A percentile compares a stretch with the other conserved stretches of the same genome.
phyloP scores from a whole-genome alignment of 2,329 filamentous ascomycete genomes.

The Hymenoscyphus scutula region DNA sequence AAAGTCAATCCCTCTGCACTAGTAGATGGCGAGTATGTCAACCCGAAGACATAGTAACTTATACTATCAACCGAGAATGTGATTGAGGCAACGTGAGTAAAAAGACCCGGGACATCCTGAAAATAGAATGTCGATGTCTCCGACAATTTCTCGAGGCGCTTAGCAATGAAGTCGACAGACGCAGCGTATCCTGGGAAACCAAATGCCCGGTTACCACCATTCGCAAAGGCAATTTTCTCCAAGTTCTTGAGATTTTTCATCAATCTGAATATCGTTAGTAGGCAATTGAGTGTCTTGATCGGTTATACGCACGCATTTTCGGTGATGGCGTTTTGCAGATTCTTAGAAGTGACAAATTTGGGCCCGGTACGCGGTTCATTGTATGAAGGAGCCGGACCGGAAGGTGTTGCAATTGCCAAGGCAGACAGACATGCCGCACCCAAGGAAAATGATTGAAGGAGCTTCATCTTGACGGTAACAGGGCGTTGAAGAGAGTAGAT shows the following conservation, averaged over 20 bases:
- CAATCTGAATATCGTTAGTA: slow-evolving; percentile 11
- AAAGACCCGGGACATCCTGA: slow-evolving; percentile 18
- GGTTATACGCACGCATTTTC: slow-evolving; percentile 12
- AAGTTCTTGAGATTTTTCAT: slow-evolving; percentile 20
- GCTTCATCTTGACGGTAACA: slow-evolving; percentile 10
- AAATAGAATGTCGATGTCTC: slow-evolving; percentile 12
- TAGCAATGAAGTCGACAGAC: slow-evolving; percentile 17
- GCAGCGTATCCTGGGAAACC: slow-evolving; percentile 17
- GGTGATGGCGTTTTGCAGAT: slow-evolving; percentile 16
- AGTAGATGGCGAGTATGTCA: slow-evolving; percentile 25
- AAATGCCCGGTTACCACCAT: slow-evolving; percentile 19
- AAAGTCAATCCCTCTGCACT: slow-evolving; percentile 32
- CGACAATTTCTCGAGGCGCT: slow-evolving; percentile 13
- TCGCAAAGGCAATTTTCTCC: slow-evolving; percentile 16
- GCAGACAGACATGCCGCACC: slow-evolving; percentile 8
- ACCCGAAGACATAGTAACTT: slow-evolving; percentile 15
- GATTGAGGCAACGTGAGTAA: slow-evolving; percentile 16
- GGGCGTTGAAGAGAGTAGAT: neutral
- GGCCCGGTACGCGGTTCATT: slow-evolving; percentile 13
- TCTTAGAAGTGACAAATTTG: slow-evolving; percentile 15
- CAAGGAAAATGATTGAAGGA: slow-evolving; percentile 8
- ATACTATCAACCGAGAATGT: slow-evolving; percentile 11
- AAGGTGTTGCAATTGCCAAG: slow-evolving; percentile 10
- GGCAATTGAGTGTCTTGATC: neutral
- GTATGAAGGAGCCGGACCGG: slow-evolving; percentile 3